Evolutionary conservation across 805 yeast species (phyloP).

Genomic region (Saccharomyces mikatae): DNA sequence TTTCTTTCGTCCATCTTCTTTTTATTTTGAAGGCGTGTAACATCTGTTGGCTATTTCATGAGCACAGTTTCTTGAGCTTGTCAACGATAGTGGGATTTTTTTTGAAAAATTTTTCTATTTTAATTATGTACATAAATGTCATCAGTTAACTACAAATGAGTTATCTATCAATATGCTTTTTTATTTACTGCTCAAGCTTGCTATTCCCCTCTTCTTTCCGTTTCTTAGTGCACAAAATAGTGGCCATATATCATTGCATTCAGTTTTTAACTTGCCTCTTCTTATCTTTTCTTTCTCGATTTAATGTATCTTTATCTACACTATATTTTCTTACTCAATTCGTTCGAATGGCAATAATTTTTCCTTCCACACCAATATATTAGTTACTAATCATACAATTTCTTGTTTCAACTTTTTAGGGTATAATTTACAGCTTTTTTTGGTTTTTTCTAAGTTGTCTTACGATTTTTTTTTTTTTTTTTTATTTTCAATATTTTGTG

Average conservation of each 20-base stretch:
- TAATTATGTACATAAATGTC: neutral
- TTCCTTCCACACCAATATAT: neutral
- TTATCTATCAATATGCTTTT: neutral
- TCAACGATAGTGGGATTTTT: neutral
- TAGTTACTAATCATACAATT: neutral
- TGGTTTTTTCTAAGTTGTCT: neutral
- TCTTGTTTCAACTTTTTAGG: neutral
- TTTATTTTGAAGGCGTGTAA: constrained; percentile 30
- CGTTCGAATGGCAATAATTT: neutral
- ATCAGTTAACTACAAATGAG: neutral
- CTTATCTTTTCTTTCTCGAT: neutral
- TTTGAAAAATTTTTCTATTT: neutral
- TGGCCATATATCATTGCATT: neutral
- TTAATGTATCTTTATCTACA: neutral
- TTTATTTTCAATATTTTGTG: constrained; percentile 10
- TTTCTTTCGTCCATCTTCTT: constrained; percentile 9
- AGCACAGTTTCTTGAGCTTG: neutral
- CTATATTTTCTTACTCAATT: neutral
- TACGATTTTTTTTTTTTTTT: constrained; percentile 5
- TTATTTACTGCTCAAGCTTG: neutral
- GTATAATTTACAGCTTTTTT: neutral
- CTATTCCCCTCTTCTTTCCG: neutral
- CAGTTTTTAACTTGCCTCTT: neutral
- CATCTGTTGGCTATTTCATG: constrained; percentile 7
- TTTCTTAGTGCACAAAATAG: neutral